Evolutionary conservation across 495 filamentous ascomycete species (phyloP), one percentile per base, ranked within the genome.

Genomic region (Neurospora africana): DNA sequence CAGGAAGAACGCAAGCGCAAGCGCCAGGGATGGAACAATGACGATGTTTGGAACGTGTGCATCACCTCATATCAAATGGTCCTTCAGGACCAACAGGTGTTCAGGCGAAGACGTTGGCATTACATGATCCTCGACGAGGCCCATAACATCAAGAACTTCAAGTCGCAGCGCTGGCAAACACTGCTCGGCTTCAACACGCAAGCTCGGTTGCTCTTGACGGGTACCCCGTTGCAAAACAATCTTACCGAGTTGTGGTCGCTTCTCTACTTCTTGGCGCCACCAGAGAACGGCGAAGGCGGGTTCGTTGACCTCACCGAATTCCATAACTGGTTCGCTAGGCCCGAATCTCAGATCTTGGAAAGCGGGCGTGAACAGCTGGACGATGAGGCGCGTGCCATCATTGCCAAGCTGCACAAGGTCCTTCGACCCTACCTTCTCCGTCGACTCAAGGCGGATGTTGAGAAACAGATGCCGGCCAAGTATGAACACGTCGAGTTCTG

Each of bases 121-220:
- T 99, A 98, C 82, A 93, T 99, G 89, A 91, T 99, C 72, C 88
- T 99, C 19, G 96, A 99, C 79, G 96, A 99, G 83, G 96, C 96
- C 1, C 96, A 99, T 80, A 98, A 98, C 79, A 99, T 99, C 86
- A 98, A 98, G 80, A 99, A 99, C 79, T 98, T 98, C 85, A 93
- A 94, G 75, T 97, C 95, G 0, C 94, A 97, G 79, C 86, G 95
- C 72, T 99, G 95, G 95, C 95, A 98, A 79, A 93, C 92, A 0
- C 84, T 99, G 68, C 87, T 99, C 8, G 95, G 90, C 1, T 96
- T 98, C 82, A 91, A 93, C 74, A 97, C 95, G 4, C 88, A 90
- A 67, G 91, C 94, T 30, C 87, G 96, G 30, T 86, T 99, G 41
- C 86, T 99, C 3, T 85, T 99, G 6, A 99, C 96, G 1, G 96